These are phyloP conservation scores for Penicillium ochrochloron DNA, from an alignment of 495 filamentous ascomycete species.

Conservation along the genomic window DNA sequence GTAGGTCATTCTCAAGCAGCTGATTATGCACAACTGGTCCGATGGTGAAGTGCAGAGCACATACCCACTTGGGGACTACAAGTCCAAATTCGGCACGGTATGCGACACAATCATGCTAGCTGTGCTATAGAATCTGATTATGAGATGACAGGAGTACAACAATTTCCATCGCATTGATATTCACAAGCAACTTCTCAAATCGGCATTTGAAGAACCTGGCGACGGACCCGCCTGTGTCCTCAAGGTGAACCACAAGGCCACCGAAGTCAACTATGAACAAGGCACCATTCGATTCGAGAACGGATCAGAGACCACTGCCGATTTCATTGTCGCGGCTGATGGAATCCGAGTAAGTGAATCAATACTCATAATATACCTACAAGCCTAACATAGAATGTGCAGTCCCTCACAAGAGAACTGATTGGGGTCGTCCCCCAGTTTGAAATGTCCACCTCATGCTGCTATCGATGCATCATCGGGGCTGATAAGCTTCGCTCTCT, in stretches of 20 bases:
- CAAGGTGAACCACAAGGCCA: constrained; percentile 34
- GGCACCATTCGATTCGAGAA: constrained; percentile 32
- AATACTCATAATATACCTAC: background rate
- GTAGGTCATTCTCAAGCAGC: constrained; percentile 36
- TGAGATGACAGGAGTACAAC: constrained; percentile 30
- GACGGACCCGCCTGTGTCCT: constrained; percentile 26
- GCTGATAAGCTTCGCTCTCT: constrained; percentile 34
- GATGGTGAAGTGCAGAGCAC: constrained; percentile 33
- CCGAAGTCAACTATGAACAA: constrained; percentile 24
- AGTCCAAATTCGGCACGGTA: constrained; percentile 34
- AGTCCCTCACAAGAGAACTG: constrained; percentile 24
- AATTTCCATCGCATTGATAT: constrained; percentile 42
- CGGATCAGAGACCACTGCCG: constrained; percentile 21
- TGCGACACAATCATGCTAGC: background rate
- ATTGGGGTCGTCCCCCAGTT: constrained; percentile 35
- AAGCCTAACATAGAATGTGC: background rate
- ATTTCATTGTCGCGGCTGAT: constrained; percentile 37
- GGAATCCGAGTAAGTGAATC: constrained; percentile 32
- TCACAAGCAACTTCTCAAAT: constrained; percentile 34
- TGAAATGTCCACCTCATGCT: constrained; percentile 36
- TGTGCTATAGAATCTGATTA: background rate
- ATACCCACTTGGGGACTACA: constrained; percentile 36
- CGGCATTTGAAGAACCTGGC: constrained; percentile 30
- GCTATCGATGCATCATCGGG: constrained; percentile 37
- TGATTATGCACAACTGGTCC: constrained; percentile 38